Base-by-base conservation (phyloP, 2,329 filamentous ascomycete genomes). In the Xylaria sp. region DNA sequence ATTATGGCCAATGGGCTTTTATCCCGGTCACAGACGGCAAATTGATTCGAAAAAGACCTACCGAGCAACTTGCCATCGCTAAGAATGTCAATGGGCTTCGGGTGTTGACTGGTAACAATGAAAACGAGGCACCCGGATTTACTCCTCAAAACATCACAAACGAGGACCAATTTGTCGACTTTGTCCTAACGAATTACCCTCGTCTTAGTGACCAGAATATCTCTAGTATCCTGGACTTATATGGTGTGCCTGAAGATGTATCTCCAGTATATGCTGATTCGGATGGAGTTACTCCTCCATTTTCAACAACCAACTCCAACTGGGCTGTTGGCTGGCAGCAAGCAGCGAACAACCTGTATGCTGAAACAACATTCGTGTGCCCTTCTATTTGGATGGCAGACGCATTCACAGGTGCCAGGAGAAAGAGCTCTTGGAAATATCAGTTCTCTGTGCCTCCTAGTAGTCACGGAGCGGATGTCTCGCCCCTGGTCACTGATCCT, bases 301-400 rank as follows among this genome's bases (percentile, higher is more conserved):
- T 78, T 4, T 82, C 84, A 1, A 73, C 86, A 19, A 83, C 82
- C 38, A 77, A 83, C 42, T 82, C 80, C 19, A 75, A 77, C 31
- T 77, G 78, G 35, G 83, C 76, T 1, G 80, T 78, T 1, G 84
- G 84, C 23, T 83, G 84, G 68, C 84, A 86, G 64, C 84, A 88
- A 67, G 78, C 80, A 25, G 82, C 78, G 8, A 74, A 78, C 62
- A 83, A 85, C 68, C 80, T 87, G 50, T 83, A 82, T 64, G 83
- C 80, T 43, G 85, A 88, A 71, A 77, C 80, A 0, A 83, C 82
- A 1, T 86, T 87, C 63, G 76, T 82, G 45, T 87, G 85, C 69
- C 81, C 84, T 0, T 79, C 81, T 0, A 86, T 86, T 71, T 87
- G 83, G 84, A 73, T 86, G 58, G 79, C 80, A 2, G 76, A 80